phyloP scores from a whole-genome alignment of 371 early-diverging fungal species.

The Mortierella sp. region DNA sequence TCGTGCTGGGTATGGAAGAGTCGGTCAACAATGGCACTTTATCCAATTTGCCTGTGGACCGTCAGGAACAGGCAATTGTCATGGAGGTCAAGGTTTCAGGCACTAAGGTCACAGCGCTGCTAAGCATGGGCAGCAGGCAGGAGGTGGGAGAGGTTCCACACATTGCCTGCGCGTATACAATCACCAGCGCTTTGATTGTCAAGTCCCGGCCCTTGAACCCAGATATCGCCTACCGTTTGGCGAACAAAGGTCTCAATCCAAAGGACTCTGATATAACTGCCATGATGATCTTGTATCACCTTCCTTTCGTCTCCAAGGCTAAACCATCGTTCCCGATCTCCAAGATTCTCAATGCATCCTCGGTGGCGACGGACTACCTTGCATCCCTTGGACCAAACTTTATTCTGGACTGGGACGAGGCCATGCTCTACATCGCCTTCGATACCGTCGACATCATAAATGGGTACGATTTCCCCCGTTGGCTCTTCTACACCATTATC shows the following conservation, averaged over 20 bases:
- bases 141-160: neutral
- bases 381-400: conserved; percentile 12
- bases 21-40: conserved; percentile 19
- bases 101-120: neutral
- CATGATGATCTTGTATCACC: neutral
- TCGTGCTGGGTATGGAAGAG: conserved; percentile 7
- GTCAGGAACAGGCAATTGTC: neutral
- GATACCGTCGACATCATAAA: conserved; percentile 15
- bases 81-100: conserved; percentile 7
- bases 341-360: conserved; percentile 1
- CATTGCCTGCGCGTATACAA: conserved; percentile 1
- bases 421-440: conserved; percentile 8
- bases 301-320: neutral
- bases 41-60: neutral
- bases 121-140: neutral
- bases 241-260: neutral
- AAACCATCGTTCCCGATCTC: neutral
- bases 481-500: neutral
- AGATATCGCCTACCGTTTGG: neutral
- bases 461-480: neutral
- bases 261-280: neutral
- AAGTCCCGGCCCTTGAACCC: conserved; percentile 4
- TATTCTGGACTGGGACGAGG: conserved; percentile 13
- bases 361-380: neutral
- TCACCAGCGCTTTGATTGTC: neutral